Evolutionary conservation across 129 eudicot genomes (phyloP).

Genomic region (Artemisia argyi): DNA sequence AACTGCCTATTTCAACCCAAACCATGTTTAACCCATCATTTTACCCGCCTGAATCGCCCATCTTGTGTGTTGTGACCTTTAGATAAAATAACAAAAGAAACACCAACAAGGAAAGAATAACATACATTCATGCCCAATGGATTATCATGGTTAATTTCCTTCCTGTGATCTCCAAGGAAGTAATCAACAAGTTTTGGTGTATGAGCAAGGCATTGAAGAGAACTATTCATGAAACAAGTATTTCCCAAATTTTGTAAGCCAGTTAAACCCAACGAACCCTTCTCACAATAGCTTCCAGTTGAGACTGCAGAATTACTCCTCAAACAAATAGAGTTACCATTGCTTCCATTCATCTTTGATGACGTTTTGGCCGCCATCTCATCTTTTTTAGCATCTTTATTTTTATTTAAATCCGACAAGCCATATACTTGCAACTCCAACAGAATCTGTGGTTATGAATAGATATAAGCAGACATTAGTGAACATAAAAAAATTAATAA

Average conservation of each 20-base stretch:
- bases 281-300: constrained; percentile 52
- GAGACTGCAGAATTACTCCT: constrained; percentile 35
- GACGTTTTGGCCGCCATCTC: constrained; percentile 44
- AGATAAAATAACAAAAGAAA: constrained; percentile 6
- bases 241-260: constrained; percentile 96
- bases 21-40: background rate
- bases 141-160: constrained; percentile 83
- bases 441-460: constrained; percentile 53
- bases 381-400: constrained; percentile 67
- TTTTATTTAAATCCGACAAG: constrained; percentile 66
- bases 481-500: constrained; percentile 4
- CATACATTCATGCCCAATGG: constrained; percentile 99
- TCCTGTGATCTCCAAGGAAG: constrained; percentile 94
- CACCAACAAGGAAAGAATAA: constrained; percentile 10
- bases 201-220: constrained; percentile 97
- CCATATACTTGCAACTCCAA: constrained; percentile 98
- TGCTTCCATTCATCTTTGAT: constrained; percentile 53
- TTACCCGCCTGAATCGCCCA: too few relatives aligned
- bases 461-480: constrained; percentile 14
- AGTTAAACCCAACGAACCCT: constrained; percentile 93
- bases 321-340: constrained; percentile 5
- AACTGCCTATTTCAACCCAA: background rate
- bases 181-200: constrained; percentile 98
- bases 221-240: constrained; percentile 98
- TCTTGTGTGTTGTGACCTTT: too few relatives aligned